Percentiles rank a stretch among this genome's conserved stretches.
Conservation (phyloP, 768 basidiomycete species). For the Boletus tylopilopsis region DNA sequence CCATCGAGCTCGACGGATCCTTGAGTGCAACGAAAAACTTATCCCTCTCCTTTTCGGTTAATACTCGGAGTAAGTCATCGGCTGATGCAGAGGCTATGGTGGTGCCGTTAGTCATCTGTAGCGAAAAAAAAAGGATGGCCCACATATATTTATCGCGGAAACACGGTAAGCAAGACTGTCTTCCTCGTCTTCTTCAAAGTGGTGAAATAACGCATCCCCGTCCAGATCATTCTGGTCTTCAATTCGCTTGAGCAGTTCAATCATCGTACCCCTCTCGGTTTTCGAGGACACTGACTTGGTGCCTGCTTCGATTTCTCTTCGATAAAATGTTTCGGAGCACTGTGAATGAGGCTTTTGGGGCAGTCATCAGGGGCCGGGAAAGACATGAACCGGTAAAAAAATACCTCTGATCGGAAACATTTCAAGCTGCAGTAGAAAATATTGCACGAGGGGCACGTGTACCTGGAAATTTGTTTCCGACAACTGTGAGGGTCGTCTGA, state of each 20-base stretch:
- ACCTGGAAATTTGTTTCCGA: slow-evolving; percentile 69
- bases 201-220: slow-evolving; percentile 29
- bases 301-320: slow-evolving; percentile 64
- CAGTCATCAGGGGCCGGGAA: background rate
- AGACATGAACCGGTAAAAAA: slow-evolving; percentile 17
- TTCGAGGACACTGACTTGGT: slow-evolving; percentile 55
- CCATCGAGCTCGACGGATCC: slow-evolving; percentile 60
- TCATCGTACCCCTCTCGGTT: slow-evolving; percentile 51
- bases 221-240: slow-evolving; percentile 55
- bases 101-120: background rate
- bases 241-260: slow-evolving; percentile 67
- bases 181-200: slow-evolving; percentile 37
- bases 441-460: slow-evolving; percentile 82
- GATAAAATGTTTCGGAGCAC: slow-evolving; percentile 83
- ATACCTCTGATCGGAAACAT: slow-evolving; percentile 74
- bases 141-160: slow-evolving; percentile 59
- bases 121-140: slow-evolving; percentile 14
- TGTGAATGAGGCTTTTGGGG: slow-evolving; percentile 50
- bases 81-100: slow-evolving; percentile 50
- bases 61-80: slow-evolving; percentile 56
- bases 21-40: slow-evolving; percentile 57
- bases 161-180: slow-evolving; percentile 50
- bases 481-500: slow-evolving; percentile 45
- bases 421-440: slow-evolving; percentile 73
- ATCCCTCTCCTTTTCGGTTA: slow-evolving; percentile 56